Percentiles rank a stretch among this genome's conserved stretches.
phyloP scores from a whole-genome alignment of 192 early-diverging fungal species.

The Spizellomyces punctatus region DNA sequence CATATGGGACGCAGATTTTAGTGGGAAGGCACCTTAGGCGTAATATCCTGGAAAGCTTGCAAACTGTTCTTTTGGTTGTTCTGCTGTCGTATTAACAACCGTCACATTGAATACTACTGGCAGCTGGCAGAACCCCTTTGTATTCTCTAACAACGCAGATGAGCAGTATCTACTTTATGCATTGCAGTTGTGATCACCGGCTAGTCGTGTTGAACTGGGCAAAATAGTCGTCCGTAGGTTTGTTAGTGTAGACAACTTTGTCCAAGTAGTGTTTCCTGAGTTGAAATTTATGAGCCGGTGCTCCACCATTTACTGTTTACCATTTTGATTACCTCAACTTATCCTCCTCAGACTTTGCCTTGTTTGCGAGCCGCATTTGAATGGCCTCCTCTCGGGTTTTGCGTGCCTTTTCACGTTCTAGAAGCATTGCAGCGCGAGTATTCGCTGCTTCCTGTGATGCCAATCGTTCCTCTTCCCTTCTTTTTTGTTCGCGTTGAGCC shows the following conservation, averaged over 20 bases:
- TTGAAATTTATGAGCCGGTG: not conserved
- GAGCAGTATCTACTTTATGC: too few species aligned
- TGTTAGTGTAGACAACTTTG: conserved; percentile 58
- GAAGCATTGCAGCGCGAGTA: conserved; percentile 41
- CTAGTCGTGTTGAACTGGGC: conserved; percentile 60
- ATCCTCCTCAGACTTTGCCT: conserved; percentile 44
- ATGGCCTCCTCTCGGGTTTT: conserved; percentile 36
- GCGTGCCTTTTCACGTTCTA: conserved; percentile 47
- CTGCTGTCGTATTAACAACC: too few species aligned
- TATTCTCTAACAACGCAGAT: not conserved
- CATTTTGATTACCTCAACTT: conserved; percentile 34
- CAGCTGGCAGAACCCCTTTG: not conserved
- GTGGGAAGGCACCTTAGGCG: too few species aligned
- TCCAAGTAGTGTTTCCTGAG: conserved; percentile 48
- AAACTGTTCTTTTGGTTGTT: too few species aligned
- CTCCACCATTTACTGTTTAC: not conserved
- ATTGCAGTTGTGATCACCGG: conserved; percentile 6
- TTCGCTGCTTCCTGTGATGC: conserved; percentile 44
- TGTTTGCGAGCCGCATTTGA: conserved; percentile 41
- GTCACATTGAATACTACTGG: not conserved
- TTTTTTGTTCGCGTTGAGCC: conserved; percentile 28
- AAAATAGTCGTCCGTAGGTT: conserved; percentile 53
- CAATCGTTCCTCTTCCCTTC: conserved; percentile 37
- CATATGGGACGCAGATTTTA: too few species aligned
- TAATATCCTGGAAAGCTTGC: too few species aligned